Base-by-base conservation (phyloP, 202 grass and related monocot genomes). In the Panicum virgatum region DNA sequence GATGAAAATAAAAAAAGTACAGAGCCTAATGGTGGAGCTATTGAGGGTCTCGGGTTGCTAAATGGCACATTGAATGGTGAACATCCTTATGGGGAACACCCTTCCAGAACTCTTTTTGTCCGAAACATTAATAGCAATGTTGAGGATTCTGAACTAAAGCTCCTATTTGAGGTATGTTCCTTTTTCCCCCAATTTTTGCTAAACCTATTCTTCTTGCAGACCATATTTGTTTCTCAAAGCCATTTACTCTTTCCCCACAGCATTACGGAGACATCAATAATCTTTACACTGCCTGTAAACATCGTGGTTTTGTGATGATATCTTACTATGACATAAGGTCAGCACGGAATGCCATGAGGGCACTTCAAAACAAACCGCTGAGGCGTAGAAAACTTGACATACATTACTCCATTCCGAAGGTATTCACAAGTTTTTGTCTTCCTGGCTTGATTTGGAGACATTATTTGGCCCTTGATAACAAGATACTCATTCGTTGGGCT, bases 271-370 rank as follows among this genome's bases (percentile, higher is more conserved):
- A 92, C 60, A 94, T 97, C 62, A 79, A 79, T 23, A 88, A 82
- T 18, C 82, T 97, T 38, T 97, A 97, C 72, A 94, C 94, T 72
- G 86, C 94, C 45, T 97, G 94, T 65, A 97, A 97, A 81, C 92
- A 97, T 92, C 94, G 94, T 86, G 94, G 94, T 89, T 97, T 97
- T 82, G 94, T 97, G 72, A 94, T 97, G 92, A 94, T 97, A 88
- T 97, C 94, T 39, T 97, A 97, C 84, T 94, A 94, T 84, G 94
- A 97, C 77, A 92, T 97, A 88, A 91, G 94, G 47, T 88, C 94
- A 77, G 83, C 94, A 79, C 72, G 92, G 66, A 94, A 94, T 89
- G 94, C 94, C 54, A 97, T 94, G 92, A 82, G 63, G 72, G 88
- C 86, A 80, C 94, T 97, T 90, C 94, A 97, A 79, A 92, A 94